Evolutionary conservation across 495 filamentous ascomycete genomes (phyloP).

Genomic region (Podospora sp.): DNA sequence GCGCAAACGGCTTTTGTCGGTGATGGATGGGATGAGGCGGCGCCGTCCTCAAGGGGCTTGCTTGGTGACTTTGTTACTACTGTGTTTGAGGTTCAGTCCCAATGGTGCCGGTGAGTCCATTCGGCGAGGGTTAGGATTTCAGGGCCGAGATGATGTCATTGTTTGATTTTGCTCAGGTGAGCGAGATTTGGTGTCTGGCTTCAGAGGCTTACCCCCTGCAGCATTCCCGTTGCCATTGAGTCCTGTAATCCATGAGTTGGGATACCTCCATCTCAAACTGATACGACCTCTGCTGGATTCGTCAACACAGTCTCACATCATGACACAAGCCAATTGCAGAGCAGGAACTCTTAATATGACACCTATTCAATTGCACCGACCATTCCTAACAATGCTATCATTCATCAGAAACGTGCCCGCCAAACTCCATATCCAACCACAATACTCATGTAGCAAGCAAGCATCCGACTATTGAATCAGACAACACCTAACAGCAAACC

Average conservation of each 20-base stretch:
- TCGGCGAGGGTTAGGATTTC: background rate
- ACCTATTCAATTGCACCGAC: background rate
- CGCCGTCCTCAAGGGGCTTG: background rate
- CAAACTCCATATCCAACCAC: background rate
- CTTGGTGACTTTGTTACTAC: background rate
- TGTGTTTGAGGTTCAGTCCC: background rate
- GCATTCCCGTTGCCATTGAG: no score
- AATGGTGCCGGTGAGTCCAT: background rate
- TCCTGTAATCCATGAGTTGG: no score
- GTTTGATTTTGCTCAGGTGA: background rate
- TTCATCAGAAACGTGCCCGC: background rate
- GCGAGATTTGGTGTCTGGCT: no score
- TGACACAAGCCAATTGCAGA: no score
- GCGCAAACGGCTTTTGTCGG: background rate
- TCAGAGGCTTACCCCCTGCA: no score
- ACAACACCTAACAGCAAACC: background rate
- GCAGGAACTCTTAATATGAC: no score
- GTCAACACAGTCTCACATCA: no score
- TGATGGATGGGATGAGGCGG: background rate
- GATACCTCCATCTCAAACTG: no score
- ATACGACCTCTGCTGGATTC: no score
- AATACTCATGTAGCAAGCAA: background rate
- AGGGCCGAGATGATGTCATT: background rate
- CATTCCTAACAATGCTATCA: background rate
- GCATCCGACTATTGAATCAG: background rate